phyloP scores from a whole-genome alignment of 257 asterid genomes.

The Rubia yunnanensis region DNA sequence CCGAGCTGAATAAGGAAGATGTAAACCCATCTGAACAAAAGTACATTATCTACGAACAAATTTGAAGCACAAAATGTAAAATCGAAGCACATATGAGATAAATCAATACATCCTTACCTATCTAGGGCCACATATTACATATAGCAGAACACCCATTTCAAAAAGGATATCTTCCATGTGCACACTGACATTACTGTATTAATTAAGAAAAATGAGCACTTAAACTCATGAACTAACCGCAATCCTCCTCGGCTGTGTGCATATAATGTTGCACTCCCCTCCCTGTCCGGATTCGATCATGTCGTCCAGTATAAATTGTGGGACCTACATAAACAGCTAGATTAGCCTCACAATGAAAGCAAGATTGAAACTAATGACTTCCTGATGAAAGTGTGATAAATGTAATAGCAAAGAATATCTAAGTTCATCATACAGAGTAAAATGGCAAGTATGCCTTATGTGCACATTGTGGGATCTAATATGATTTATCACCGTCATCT shows the following conservation, averaged over 20 bases:
- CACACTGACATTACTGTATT: not conserved
- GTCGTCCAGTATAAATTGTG: slow-evolving; percentile 87
- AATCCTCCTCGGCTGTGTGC: slow-evolving; percentile 99
- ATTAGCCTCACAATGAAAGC: slow-evolving; percentile 13
- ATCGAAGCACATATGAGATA: not conserved
- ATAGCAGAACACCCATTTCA: slow-evolving; percentile 1
- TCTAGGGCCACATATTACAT: no score
- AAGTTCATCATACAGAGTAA: not conserved
- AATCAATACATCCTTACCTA: no score
- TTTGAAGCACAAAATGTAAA: not conserved
- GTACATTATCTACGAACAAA: not conserved
- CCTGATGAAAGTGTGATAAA: not conserved
- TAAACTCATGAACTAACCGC: slow-evolving; percentile 57
- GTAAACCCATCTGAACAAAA: not conserved
- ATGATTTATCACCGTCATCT: not conserved
- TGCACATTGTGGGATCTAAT: no score
- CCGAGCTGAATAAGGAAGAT: not conserved
- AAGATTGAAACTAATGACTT: not conserved
- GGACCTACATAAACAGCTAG: slow-evolving; percentile 56
- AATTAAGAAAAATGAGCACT: slow-evolving; percentile 1
- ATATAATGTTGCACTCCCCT: slow-evolving; percentile 72
- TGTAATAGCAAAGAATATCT: not conserved
- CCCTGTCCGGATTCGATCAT: slow-evolving; percentile 92
- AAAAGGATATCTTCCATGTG: not conserved
- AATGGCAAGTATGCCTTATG: not conserved